Base-by-base conservation (phyloP, 176 grass and related monocot species). In the Saccharum officinarum region DNA sequence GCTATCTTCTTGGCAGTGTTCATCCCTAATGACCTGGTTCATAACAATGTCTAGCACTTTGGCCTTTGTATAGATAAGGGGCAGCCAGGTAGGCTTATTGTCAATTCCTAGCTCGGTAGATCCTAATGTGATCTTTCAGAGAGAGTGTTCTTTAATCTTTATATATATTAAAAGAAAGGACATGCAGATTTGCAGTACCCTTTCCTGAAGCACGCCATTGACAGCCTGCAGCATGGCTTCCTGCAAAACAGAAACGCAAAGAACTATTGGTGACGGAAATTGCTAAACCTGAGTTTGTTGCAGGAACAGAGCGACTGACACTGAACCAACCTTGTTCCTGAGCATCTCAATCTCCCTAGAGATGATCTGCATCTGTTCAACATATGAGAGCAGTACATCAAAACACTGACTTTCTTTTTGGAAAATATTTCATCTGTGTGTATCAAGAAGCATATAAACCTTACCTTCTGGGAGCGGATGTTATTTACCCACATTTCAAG, bases 311-410 rank as follows among this genome's bases (percentile, higher is more conserved):
- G 77, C 37, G 12, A 82, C 25, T 13, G 12, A 69, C n/a, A 25
- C 20, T 77, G 38, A 79, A 8, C 84, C 33, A 81, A 99, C 97
- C 94, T 99, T 85, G 75, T 89, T 92, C 86, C 83, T 91, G 64
- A 99, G 88, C 71, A 86, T 84, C 82, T 92, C 83, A 59, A 99
- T 91, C 76, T 96, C 90, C 76, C 73, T 80, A 23, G 88, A 94
- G 62, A 96, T 92, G 39, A 96, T 71, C 87, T 94, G 88, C 90
- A 94, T 99, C 97, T 99, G 70, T 39, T 90, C 37, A 82, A 9
- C 36, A 91, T 63, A 89, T 66, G 75, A 44, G 25, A 66, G 3
- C 10, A 36, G 12, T 0, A 78, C 25, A 66, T 62, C 72, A 71
- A 16, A 73, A 23, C 31, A 22, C 18, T 6, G 73, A 8, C 14